These are phyloP conservation scores for Citrus sinensis DNA, from an alignment of 345 rosid genomes.

Conservation along the genomic window DNA sequence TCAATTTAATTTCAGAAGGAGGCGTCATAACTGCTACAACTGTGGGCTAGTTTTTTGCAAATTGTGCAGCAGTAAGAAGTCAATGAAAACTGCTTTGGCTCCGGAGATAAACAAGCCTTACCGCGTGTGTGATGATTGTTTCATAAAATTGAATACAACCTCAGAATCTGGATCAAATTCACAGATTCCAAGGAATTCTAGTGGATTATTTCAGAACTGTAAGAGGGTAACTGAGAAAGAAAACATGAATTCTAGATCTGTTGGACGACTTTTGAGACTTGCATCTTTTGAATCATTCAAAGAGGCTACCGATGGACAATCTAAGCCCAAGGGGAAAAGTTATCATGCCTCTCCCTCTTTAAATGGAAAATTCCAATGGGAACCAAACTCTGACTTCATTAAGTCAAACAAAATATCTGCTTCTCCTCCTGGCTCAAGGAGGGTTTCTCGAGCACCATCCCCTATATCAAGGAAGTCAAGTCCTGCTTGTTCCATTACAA, in stretches of 20 bases:
- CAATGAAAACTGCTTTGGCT: conserved; percentile 66
- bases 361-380: conserved; percentile 28
- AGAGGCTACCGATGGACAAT: conserved; percentile 31
- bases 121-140: conserved; percentile 67
- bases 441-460: conserved; percentile 46
- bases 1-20: conserved; percentile 55
- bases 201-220: conserved; percentile 34
- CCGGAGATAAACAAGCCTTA: conserved; percentile 52
- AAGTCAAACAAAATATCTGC: conserved; percentile 25
- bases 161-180: conserved; percentile 27
- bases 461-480: conserved; percentile 44
- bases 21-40: conserved; percentile 70
- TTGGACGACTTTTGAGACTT: conserved; percentile 34
- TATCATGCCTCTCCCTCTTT: neutral
- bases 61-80: conserved; percentile 52
- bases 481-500: conserved; percentile 43
- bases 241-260: conserved; percentile 22
- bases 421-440: conserved; percentile 36
- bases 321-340: conserved; percentile 43
- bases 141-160: conserved; percentile 41
- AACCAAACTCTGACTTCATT: conserved; percentile 37
- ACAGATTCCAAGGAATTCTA: conserved; percentile 31
- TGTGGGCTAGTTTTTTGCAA: conserved; percentile 62
- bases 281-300: conserved; percentile 46
- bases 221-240: conserved; percentile 38